phyloP scores from a whole-genome alignment of 306 rosid species.

The Mimosa bimucronata region DNA sequence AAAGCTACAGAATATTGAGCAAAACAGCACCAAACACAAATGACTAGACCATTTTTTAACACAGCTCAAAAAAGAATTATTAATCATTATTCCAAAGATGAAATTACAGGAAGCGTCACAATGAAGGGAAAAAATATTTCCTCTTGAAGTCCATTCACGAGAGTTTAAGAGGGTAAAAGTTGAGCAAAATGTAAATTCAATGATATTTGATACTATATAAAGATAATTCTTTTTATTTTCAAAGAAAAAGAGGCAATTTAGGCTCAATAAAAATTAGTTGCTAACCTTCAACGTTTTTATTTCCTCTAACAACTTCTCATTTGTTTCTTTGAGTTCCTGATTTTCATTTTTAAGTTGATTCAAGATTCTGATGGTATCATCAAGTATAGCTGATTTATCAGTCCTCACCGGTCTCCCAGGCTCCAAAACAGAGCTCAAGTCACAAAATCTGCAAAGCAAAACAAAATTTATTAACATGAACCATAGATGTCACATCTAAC shows the following conservation, averaged over 20 bases:
- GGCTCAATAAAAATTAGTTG: background rate
- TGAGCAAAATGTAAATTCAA: background rate
- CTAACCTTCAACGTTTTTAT: conserved; percentile 77
- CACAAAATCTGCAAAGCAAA: conserved; percentile 31
- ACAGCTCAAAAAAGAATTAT: background rate
- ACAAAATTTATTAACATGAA: conserved; percentile 22
- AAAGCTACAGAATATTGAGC: background rate
- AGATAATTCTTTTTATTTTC: background rate
- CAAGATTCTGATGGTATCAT: conserved; percentile 83
- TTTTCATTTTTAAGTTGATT: conserved; percentile 76
- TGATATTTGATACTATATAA: background rate
- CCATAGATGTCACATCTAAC: background rate
- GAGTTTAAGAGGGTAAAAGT: conserved; percentile 16
- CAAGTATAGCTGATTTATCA: conserved; percentile 81
- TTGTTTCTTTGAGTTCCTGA: conserved; percentile 75
- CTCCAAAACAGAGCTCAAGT: conserved; percentile 80
- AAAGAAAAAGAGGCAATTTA: background rate
- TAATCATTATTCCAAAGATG: conserved; percentile 1
- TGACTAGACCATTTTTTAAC: background rate
- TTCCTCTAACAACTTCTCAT: conserved; percentile 75
- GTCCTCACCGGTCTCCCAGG: conserved; percentile 76
- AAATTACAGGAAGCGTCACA: background rate
- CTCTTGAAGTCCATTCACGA: conserved; percentile 5
- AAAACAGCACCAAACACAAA: background rate
- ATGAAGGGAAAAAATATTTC: background rate